A percentile compares a stretch with the other conserved stretches of the same genome.
Evolutionary conservation across 768 basidiomycete genomes (phyloP).

Genomic region (Termitomyces titanicus): DNA sequence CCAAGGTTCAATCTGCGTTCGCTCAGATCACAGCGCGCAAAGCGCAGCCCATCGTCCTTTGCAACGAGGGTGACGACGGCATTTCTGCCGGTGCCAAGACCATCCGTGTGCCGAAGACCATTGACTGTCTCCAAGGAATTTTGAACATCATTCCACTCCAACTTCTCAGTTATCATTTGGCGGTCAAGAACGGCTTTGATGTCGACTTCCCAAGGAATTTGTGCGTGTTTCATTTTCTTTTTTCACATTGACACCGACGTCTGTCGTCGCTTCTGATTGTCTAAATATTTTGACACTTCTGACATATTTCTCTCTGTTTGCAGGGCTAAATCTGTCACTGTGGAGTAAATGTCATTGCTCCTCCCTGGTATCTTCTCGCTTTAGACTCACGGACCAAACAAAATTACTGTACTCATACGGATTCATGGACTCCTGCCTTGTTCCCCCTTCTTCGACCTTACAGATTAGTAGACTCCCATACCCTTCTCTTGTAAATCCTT

Average conservation of each 20-base stretch:
- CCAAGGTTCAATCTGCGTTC: constrained; percentile 96
- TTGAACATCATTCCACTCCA: constrained; percentile 97
- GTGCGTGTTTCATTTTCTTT: constrained; percentile 39
- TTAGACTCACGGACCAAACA: constrained; percentile 14
- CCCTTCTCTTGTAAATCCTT: neutral
- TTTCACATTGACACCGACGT: too few relatives aligned
- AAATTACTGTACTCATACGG: constrained; percentile 27
- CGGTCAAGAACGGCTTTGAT: constrained; percentile 93
- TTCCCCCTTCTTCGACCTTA: neutral
- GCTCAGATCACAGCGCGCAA: constrained; percentile 97
- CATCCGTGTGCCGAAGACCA: constrained; percentile 91
- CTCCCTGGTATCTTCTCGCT: neutral
- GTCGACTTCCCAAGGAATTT: constrained; percentile 98
- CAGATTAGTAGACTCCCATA: constrained; percentile 2
- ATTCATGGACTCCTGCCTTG: neutral
- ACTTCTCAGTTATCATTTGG: constrained; percentile 93
- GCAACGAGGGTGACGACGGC: constrained; percentile 86
- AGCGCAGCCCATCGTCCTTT: constrained; percentile 92
- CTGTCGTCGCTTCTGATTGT: neutral
- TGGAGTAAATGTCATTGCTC: constrained; percentile 47
- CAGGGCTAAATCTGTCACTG: constrained; percentile 77
- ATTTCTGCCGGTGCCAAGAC: constrained; percentile 76
- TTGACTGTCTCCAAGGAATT: constrained; percentile 92
- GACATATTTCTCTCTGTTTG: neutral
- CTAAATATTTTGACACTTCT: constrained; percentile 5